Base-by-base conservation (phyloP, 2,329 filamentous ascomycete genomes). In the Epichloe typhina region DNA sequence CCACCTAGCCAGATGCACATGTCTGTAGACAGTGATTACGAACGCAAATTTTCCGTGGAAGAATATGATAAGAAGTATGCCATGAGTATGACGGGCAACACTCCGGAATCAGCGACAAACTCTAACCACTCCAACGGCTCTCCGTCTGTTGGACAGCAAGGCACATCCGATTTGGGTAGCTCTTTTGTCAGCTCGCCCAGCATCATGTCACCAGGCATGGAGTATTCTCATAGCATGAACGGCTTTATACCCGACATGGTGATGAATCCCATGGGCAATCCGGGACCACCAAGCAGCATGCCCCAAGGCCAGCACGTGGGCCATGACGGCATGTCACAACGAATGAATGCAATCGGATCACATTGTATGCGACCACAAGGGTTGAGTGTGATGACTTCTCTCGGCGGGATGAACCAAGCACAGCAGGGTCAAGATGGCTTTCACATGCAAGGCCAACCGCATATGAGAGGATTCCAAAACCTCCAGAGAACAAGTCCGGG, bases 221-320 rank as follows among this genome's bases (percentile, higher is more conserved):
- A 80, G 4, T 75, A 76, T 53, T 57, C 68, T 2, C 70, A 74
- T 35, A 59, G 59, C 49, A 62, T 76, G 48, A 63, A 64, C 38
- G 70, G 72, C 3, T 80, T 72, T 31, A 75, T 80, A 54, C 64
- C 73, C 1, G 76, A 80, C 7, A 73, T 80, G 62, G 69, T 75
- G 39, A 75, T 79, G 68, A 76, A 67, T 37, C 72, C 72, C 1
- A 64, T 78, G 49, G 67, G 69, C 33, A 61, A 59, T 9, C 39
- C 55, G 4, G 43, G 54, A 35, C 59, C 57, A n/a, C 19, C 59
- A 7, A 60, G 49, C 17, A 47, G 52, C 7, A 58, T 61, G 52
- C 52, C 64, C 1, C 56, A 55, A 23, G 55, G 54, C 40, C 58
- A 61, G 8, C 65, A 65, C 48, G 59, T 65, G 15, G 50, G 62